Percentiles rank a stretch among this genome's conserved stretches.
Evolutionary conservation across 345 rosid genomes (phyloP).

Genomic region (Lepidium aucheri): DNA sequence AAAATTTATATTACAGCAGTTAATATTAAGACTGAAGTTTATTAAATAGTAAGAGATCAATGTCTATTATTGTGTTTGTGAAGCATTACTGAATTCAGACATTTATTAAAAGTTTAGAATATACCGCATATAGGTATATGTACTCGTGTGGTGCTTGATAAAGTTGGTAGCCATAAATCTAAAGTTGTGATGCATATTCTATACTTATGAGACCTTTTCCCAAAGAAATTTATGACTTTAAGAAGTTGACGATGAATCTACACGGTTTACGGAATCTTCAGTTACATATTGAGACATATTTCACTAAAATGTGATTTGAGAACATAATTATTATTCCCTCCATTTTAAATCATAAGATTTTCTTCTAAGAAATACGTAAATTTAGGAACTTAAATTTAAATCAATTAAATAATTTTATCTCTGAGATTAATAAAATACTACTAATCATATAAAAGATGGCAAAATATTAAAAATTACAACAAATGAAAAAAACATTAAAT

Average conservation of each 20-base stretch:
- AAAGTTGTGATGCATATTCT: slow-evolving; percentile 21
- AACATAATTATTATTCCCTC: neutral
- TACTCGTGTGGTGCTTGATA: neutral
- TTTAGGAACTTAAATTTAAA: no score
- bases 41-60: neutral
- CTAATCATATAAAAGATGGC: no score
- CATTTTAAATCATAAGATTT: no score
- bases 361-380: no score
- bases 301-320: neutral
- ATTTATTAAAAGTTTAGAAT: neutral
- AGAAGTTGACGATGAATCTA: slow-evolving; percentile 7
- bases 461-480: no score
- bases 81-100: neutral
- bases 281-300: neutral
- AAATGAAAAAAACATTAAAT: no score
- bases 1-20: no score
- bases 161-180: slow-evolving; percentile 11
- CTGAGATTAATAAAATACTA: no score
- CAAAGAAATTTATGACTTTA: slow-evolving; percentile 6
- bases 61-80: neutral
- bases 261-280: slow-evolving; percentile 5
- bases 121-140: neutral
- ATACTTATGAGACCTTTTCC: neutral
- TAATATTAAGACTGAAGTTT: no score
- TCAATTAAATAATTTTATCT: no score